Evolutionary conservation across 768 basidiomycete species (phyloP), one percentile per base, ranked within the genome.

Genomic region (Phylloporus arenicola): DNA sequence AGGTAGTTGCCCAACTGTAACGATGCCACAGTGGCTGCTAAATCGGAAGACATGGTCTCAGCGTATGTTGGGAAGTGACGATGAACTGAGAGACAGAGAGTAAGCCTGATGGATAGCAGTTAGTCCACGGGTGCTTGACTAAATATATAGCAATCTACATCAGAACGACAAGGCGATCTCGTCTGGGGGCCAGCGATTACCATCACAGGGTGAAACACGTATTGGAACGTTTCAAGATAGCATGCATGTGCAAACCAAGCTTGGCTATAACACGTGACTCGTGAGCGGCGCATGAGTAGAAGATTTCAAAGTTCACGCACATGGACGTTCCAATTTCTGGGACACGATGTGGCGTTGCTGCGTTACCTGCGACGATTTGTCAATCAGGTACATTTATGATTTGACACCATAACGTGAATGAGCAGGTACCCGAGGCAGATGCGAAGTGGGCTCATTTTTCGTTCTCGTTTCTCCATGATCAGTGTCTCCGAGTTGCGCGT

Each of bases 1-100:
- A 50, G 1, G 42, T 43, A 60, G 41, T 63, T 41, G 6, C 2
- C 6, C n/a, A 62, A 17, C 17, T 41, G 50, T 43, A 62, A 17
- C 0, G 13, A 17, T 20, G 42, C 55, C 16, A 60, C 46, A 2
- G 19, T 6, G 12, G 53, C 48, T 11, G 31, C 31, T 31, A 48
- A 27, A 24, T 44, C 48, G n/a, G 55, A 60, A 37, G 54, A 52
- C 61, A 60, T 61, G 25, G 24, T 13, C 22, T 13, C 24, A 13
- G 27, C n/a, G 14, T 1, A 30, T 4, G n/a, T 31, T 17, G 14
- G 19, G 20, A 24, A 19, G 4, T 24, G 13, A 29, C 14, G n/a
- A 19, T 13, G 5, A 19, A 17, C 17, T n/a, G 34, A 37, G 27
- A 0, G 17, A 33, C 9, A n/a, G 49, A 27, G 25, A 12, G 41